Percentiles rank a stretch among this genome's conserved stretches.
Evolutionary conservation across 345 rosid species (phyloP).

Genomic region (Melaleuca alternifolia): DNA sequence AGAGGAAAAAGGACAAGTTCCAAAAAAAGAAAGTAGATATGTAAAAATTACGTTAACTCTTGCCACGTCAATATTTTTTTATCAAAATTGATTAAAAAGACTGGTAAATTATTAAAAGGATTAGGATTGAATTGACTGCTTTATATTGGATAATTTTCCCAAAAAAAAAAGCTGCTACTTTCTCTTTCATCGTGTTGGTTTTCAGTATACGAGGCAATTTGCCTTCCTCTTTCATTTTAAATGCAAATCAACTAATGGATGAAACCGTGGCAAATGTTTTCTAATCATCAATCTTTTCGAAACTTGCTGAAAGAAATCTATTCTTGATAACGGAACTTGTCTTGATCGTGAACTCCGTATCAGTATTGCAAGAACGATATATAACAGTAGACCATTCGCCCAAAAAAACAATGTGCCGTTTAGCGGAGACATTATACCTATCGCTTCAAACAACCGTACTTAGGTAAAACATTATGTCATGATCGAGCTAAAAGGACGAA

Average conservation of each 20-base stretch:
- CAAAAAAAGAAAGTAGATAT: neutral
- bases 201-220: neutral
- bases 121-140: neutral
- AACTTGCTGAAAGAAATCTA: neutral
- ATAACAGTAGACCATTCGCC: neutral
- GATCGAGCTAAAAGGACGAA: neutral
- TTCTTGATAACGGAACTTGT: neutral
- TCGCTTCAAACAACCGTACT: neutral
- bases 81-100: neutral
- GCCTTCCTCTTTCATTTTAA: neutral
- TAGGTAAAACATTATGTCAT: neutral
- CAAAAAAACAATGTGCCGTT: neutral
- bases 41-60: accelerated
- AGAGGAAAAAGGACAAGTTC: neutral
- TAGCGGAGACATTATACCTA: neutral
- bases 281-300: neutral
- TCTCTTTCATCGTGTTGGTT: neutral
- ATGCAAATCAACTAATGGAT: neutral
- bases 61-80: accelerated
- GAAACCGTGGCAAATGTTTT: neutral
- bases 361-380: neutral
- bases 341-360: neutral
- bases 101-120: neutral
- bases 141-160: neutral
- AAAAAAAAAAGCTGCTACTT: neutral